Conservation (phyloP, 257 asterid species). For the Linaria vulgaris region DNA sequence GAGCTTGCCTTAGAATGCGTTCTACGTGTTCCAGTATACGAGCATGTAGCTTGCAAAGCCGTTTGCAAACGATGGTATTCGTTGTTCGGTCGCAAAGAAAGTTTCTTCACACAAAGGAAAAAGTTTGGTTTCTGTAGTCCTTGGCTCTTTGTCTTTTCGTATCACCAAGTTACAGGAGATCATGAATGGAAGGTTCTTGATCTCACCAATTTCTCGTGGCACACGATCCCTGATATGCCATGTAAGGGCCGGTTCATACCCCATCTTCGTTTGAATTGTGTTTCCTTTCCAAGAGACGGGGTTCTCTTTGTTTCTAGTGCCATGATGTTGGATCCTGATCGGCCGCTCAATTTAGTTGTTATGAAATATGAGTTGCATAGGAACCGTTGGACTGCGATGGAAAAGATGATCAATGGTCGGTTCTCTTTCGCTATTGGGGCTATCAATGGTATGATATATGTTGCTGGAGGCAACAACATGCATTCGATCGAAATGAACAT, state of each 20-base stretch:
- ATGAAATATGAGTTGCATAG: slow-evolving; percentile 69
- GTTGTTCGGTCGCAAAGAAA: slow-evolving; percentile 69
- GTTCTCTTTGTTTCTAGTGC: slow-evolving; percentile 80
- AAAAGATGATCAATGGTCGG: slow-evolving; percentile 78
- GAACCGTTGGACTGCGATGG: slow-evolving; percentile 89
- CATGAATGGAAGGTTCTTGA: slow-evolving; percentile 87
- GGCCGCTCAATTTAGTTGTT: slow-evolving; percentile 81
- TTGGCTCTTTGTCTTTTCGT: slow-evolving; percentile 81
- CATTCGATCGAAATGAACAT: slow-evolving; percentile 76
- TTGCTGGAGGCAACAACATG: slow-evolving; percentile 89
- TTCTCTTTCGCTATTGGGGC: slow-evolving; percentile 84
- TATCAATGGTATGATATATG: slow-evolving; percentile 77
- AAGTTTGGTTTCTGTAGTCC: slow-evolving; percentile 82
- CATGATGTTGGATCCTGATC: slow-evolving; percentile 65
- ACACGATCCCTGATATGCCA: slow-evolving; percentile 87
- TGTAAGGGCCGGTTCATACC: slow-evolving; percentile 86
- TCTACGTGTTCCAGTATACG: slow-evolving; percentile 70
- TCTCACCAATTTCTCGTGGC: slow-evolving; percentile 68
- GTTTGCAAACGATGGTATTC: slow-evolving; percentile 84
- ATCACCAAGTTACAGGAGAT: slow-evolving; percentile 76
- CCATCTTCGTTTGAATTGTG: slow-evolving; percentile 70
- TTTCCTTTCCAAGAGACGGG: slow-evolving; percentile 74
- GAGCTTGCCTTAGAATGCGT: slow-evolving; percentile 83
- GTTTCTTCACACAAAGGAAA: slow-evolving; percentile 67
- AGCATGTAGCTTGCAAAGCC: slow-evolving; percentile 50